Percentiles rank a stretch among this genome's conserved stretches.
phyloP scores from a whole-genome alignment of 768 basidiomycete genomes.

The Hericium erinaceus region DNA sequence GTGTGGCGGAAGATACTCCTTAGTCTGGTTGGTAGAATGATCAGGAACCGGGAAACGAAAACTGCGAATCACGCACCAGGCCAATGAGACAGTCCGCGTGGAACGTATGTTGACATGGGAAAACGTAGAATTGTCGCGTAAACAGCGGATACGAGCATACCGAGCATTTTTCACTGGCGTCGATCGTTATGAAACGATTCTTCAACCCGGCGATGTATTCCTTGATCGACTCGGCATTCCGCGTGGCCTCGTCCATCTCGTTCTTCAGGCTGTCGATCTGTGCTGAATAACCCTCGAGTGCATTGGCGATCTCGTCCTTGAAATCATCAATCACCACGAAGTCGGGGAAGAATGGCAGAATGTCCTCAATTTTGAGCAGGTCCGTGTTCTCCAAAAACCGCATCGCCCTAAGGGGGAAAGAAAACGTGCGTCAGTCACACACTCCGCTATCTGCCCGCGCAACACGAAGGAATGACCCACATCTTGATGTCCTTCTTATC shows the following conservation, averaged over 20 bases:
- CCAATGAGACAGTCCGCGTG: constrained; percentile 96
- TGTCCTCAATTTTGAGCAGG: constrained; percentile 95
- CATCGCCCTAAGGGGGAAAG: constrained; percentile 65
- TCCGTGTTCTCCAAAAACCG: constrained; percentile 91
- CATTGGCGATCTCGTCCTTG: constrained; percentile 96
- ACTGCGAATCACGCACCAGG: constrained; percentile 50
- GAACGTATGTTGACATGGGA: constrained; percentile 96
- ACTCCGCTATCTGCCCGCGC: not conserved
- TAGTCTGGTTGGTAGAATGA: constrained; percentile 50
- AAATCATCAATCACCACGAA: constrained; percentile 99
- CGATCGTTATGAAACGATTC: constrained; percentile 87
- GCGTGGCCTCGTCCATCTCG: constrained; percentile 96
- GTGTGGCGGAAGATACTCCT: constrained; percentile 79
- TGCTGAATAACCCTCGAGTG: constrained; percentile 86
- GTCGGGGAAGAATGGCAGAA: constrained; percentile 98
- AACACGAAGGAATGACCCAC: constrained; percentile 39
- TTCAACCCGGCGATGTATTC: constrained; percentile 78
- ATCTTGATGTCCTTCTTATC: constrained; percentile 98
- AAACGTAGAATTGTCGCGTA: constrained; percentile 93
- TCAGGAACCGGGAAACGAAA: not conserved
- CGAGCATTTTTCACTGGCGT: constrained; percentile 79
- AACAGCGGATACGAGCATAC: constrained; percentile 69
- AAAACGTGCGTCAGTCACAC: not conserved
- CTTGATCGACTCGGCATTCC: constrained; percentile 88
- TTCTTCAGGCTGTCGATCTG: constrained; percentile 84